Base-by-base conservation (phyloP, 2,329 filamentous ascomycete species). In the Fonsecaea pedrosoi region DNA sequence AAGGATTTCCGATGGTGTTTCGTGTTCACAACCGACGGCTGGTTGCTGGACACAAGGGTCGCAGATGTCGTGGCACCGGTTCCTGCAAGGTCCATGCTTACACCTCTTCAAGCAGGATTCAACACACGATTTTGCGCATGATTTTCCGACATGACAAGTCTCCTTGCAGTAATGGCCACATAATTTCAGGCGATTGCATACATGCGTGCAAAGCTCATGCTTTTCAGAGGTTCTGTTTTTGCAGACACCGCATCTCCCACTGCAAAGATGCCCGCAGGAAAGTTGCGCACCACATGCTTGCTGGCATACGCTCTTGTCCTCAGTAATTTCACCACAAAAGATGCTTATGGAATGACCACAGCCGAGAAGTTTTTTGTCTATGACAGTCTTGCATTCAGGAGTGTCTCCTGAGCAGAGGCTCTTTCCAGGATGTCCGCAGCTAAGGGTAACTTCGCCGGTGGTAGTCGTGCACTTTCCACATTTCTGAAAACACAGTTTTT, bases 231-330 rank as follows among this genome's bases (percentile, higher is more conserved):
- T 32, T 9, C 40, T 55, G 34, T 45, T 32, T 10, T 55, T 57
- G 53, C 68, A 70, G 34, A 54, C 30, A 2, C 56, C 50, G 53
- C 68, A 70, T 37, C 34, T 64, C 12, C 62, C 61, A 18, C n/a
- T 38, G 59, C 73, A 75, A 8, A 4, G 62, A 60, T 75, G 73
- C 35, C 69, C 59, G 62, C 73, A 75, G 4, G 34, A 8, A 7
- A 74, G 62, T 21, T 59, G 45, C 37, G 61, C 50, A 3, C 54
- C 60, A 55, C 72, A 74, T 40, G 59, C 58, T 38, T 63, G 35
- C 45, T 42, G 38, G 58, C 64, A 67, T 64, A 68, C 34, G 50
- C 15, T 2, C 12, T 42, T 60, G 1, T 55, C 40, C 10, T 71
- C 54, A 12, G 60, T 62, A 48, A 63, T 53, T 10, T 69, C 54